Evolutionary conservation across 2,329 filamentous ascomycete genomes (phyloP).

Genomic region (Zelopaecilomyces penicillatus): DNA sequence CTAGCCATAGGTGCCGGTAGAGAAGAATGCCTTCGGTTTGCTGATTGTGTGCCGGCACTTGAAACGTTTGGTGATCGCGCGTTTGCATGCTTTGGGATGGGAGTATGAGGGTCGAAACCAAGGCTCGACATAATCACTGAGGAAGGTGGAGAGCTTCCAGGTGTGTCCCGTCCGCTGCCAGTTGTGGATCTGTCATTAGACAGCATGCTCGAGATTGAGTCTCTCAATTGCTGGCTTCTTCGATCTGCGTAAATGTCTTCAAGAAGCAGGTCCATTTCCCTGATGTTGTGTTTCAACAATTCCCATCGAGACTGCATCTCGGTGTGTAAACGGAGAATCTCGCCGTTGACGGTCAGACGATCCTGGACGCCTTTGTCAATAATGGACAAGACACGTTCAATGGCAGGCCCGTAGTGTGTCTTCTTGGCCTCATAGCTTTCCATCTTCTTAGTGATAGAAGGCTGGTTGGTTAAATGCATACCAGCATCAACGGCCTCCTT

Average conservation of each 20-base stretch:
- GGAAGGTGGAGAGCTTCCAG: conserved; percentile 57
- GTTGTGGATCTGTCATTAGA: conserved; percentile 70
- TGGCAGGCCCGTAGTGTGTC: conserved; percentile 85
- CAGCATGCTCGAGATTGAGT: conserved; percentile 87
- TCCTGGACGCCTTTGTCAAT: conserved; percentile 95
- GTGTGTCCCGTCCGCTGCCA: conserved; percentile 62
- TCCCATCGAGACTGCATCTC: conserved; percentile 82
- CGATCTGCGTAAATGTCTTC: conserved; percentile 61
- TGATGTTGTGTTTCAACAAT: conserved; percentile 66
- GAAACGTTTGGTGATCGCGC: conserved; percentile 40
- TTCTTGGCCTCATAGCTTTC: conserved; percentile 95
- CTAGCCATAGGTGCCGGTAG: conserved; percentile 37
- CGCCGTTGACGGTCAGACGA: conserved; percentile 91
- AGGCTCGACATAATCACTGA: conserved; percentile 52
- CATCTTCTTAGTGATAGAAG: conserved; percentile 68
- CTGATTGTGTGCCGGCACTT: conserved; percentile 37
- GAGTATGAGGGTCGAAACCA: conserved; percentile 41
- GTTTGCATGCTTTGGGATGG: conserved; percentile 33
- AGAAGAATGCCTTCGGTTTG: conserved; percentile 38
- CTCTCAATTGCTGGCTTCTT: conserved; percentile 68
- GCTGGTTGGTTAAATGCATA: conserved; percentile 62
- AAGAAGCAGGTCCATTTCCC: conserved; percentile 64
- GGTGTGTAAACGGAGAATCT: conserved; percentile 76
- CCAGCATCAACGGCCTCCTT: conserved; percentile 70
- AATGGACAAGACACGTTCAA: conserved; percentile 82